Evolutionary conservation across 139 green algal genomes (phyloP).

Genomic region (Volvox africanus): DNA sequence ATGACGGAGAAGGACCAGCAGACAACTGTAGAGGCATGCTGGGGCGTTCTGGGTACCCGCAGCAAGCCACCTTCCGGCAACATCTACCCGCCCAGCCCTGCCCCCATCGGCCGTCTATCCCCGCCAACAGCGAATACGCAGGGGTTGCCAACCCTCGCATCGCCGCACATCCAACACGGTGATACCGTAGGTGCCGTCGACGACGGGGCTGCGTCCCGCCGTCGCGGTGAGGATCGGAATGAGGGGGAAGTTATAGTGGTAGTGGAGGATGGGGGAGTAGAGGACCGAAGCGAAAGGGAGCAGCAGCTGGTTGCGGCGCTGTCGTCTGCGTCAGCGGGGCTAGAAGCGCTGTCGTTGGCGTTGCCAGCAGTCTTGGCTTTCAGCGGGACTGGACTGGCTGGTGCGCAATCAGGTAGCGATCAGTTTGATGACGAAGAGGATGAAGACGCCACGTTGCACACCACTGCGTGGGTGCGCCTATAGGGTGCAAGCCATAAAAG

Average conservation of each 20-base stretch:
- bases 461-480: conserved; percentile 39
- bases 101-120: background rate
- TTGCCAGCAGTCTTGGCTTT: background rate
- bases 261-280: background rate
- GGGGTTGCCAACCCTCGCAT: background rate
- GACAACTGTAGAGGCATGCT: background rate
- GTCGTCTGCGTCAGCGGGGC: background rate
- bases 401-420: background rate
- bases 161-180: background rate
- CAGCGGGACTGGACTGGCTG: background rate
- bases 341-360: conserved; percentile 13
- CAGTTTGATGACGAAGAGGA: conserved; percentile 24
- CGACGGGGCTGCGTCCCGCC: background rate
- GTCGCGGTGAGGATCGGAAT: background rate
- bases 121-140: background rate
- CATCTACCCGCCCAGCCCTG: background rate
- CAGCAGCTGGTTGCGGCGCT: background rate
- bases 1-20: conserved; percentile 43
- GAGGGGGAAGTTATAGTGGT: background rate
- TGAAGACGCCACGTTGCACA: conserved; percentile 37
- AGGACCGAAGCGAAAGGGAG: background rate
- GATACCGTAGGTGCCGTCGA: background rate
- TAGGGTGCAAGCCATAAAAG: background rate
- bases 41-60: conserved; percentile 13
- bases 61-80: conserved; percentile 38